phyloP scores from a whole-genome alignment of 257 asterid species.

The Solanum chmielewskii region DNA sequence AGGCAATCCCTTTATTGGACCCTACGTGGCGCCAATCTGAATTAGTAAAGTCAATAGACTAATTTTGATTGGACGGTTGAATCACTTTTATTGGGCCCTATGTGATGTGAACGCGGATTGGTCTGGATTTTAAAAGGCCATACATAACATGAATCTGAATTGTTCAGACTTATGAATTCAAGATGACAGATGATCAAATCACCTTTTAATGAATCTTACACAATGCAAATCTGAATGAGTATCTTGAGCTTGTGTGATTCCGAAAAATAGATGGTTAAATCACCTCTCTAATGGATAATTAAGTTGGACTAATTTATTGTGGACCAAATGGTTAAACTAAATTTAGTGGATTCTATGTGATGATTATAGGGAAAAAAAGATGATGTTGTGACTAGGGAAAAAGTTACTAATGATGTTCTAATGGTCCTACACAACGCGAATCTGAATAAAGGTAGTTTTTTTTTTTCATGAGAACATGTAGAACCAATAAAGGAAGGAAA shows the following conservation, averaged over 20 bases:
- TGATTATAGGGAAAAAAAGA: not conserved
- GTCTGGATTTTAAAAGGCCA: not conserved
- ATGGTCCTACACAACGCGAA: not conserved
- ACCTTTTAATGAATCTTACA: not conserved
- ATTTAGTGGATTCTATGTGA: not conserved
- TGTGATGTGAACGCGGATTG: not conserved
- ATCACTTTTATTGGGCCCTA: not conserved
- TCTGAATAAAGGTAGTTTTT: not conserved
- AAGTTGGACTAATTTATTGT: not conserved
- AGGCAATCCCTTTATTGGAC: not conserved
- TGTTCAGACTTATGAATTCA: not conserved
- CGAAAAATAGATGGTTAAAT: not conserved
- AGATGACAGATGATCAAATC: not conserved
- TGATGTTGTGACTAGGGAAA: not conserved
- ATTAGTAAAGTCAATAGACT: not conserved
- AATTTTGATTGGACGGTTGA: not conserved
- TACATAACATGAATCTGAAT: not conserved
- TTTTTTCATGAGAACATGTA: slow-evolving; percentile 19
- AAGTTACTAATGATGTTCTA: not conserved
- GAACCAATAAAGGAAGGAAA: slow-evolving; percentile 37
- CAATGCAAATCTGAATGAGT: not conserved
- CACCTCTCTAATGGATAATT: not conserved
- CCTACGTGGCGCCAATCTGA: not conserved
- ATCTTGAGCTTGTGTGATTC: not conserved
- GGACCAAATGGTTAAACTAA: not conserved